phyloP scores from a whole-genome alignment of 441 rosid genomes.

The Codiaeum variegatum region DNA sequence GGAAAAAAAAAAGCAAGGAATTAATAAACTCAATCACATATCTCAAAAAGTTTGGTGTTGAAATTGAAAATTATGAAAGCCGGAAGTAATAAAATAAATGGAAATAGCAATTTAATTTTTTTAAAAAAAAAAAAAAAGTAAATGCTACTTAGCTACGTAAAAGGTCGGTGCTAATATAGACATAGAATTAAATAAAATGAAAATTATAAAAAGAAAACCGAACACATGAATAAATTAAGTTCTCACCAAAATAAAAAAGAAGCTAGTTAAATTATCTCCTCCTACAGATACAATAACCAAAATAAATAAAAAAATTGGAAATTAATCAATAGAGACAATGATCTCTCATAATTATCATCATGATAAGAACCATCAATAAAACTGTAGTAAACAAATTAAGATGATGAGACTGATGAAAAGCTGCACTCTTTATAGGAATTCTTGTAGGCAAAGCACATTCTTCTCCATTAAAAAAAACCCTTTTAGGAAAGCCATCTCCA shows the following conservation, averaged over 20 bases:
- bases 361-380: background rate
- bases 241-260: background rate
- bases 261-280: background rate
- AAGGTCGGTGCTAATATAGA: background rate
- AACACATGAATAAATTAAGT: background rate
- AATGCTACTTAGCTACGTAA: background rate
- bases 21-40: no score
- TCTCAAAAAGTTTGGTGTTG: no score
- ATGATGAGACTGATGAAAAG: conserved; percentile 16
- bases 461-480: conserved; percentile 76
- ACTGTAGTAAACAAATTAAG: conserved; percentile 17
- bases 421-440: conserved; percentile 43
- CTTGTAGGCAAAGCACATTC: conserved; percentile 74
- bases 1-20: no score
- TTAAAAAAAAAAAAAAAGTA: no score
- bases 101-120: no score
- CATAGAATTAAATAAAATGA: background rate
- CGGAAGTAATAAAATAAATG: no score
- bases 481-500: conserved; percentile 78
- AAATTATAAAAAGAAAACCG: background rate
- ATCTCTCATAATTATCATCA: background rate
- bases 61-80: no score
- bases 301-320: background rate
- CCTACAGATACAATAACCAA: background rate
- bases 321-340: background rate